Conservation (phyloP, 2,329 filamentous ascomycete genomes). For the Trichoderma asperellum region DNA sequence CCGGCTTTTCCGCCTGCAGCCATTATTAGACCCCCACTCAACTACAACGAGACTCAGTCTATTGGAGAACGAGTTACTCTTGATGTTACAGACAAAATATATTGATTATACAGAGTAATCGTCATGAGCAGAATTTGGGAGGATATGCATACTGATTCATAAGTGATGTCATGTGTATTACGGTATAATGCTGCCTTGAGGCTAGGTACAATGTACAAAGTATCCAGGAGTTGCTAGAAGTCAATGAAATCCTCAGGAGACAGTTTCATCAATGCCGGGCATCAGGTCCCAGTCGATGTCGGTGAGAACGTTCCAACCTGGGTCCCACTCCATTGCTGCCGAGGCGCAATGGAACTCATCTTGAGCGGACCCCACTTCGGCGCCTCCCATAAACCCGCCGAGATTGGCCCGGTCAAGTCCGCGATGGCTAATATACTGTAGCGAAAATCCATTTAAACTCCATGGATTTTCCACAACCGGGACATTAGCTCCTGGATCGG, state of each 20-base stretch:
- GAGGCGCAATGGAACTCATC: conserved; percentile 7
- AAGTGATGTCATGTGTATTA: not conserved
- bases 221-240: not conserved
- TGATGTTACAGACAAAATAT: no score
- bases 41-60: not conserved
- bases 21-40: not conserved
- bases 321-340: conserved; percentile 24
- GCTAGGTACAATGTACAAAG: not conserved
- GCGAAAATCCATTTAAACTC: conserved; percentile 10
- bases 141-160: not conserved
- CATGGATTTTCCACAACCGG: conserved; percentile 23
- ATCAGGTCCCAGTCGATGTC: conserved; percentile 21
- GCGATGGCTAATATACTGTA: conserved; percentile 17
- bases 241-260: conserved; percentile 10
- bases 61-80: not conserved
- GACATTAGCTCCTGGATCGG: conserved; percentile 9
- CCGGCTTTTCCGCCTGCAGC: not conserved
- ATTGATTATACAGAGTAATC: no score
- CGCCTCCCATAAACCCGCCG: conserved; percentile 7
- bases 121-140: not conserved
- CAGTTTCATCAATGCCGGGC: conserved; percentile 2
- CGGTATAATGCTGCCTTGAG: not conserved
- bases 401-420: conserved; percentile 17
- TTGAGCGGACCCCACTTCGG: not conserved
- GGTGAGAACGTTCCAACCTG: conserved; percentile 20